Percentiles rank a stretch among this genome's conserved stretches.
Evolutionary conservation across 345 rosid species (phyloP).

Genomic region (Sonneratia alba): DNA sequence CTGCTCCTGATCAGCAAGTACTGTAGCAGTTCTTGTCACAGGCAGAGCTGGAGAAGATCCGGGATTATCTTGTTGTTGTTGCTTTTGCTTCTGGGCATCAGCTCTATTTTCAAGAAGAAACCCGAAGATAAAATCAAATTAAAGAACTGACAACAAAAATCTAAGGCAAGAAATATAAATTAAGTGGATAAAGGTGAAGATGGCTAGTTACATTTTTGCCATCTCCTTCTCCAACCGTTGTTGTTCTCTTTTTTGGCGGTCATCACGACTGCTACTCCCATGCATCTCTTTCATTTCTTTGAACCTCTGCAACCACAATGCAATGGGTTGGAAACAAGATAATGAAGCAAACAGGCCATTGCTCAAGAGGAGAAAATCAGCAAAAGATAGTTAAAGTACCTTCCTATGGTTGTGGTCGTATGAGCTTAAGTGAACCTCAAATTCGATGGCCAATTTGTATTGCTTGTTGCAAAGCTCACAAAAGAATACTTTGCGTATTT

Average conservation of each 20-base stretch:
- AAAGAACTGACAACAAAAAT: background rate
- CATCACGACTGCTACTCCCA: conserved; percentile 81
- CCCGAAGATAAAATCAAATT: background rate
- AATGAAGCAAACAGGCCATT: background rate
- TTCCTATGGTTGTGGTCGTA: conserved; percentile 98
- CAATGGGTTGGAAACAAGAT: background rate
- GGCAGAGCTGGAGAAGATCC: conserved; percentile 26
- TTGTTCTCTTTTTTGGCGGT: conserved; percentile 70
- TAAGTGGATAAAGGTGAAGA: background rate
- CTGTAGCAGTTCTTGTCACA: conserved; percentile 26
- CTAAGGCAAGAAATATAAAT: background rate
- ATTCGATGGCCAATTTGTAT: conserved; percentile 91
- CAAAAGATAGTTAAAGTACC: conserved; percentile 27
- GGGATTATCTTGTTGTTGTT: conserved; percentile 43
- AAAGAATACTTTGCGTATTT: conserved; percentile 77
- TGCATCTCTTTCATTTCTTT: conserved; percentile 98
- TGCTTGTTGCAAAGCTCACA: conserved; percentile 98
- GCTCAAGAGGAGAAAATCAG: background rate
- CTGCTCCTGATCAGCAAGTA: conserved; percentile 66
- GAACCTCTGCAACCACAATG: conserved; percentile 54
- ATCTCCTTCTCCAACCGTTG: conserved; percentile 89
- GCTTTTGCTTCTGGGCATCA: conserved; percentile 65
- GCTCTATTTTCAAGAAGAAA: conserved; percentile 37
- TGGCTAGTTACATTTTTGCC: conserved; percentile 46
- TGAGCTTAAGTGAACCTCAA: conserved; percentile 90